phyloP scores from a whole-genome alignment of 2,329 filamentous ascomycete species.

The Raffaelea deltoideospora region DNA sequence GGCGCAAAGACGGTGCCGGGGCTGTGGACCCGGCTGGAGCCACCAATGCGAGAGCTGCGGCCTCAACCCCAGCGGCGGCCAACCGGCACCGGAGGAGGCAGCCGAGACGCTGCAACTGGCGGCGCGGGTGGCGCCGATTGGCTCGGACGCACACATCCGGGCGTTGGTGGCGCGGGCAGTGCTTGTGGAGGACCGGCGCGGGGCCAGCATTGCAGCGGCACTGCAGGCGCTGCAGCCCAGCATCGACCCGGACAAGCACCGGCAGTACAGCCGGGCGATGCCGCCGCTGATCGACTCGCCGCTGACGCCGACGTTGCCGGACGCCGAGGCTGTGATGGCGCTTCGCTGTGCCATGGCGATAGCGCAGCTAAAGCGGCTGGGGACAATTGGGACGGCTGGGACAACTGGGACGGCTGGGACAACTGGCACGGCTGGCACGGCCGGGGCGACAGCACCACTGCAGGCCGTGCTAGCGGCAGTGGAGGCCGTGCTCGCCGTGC shows the following conservation, averaged over 20 bases:
- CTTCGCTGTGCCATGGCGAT: slow-evolving; percentile 46
- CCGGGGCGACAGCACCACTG: slow-evolving; percentile 18
- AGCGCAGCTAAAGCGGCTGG: slow-evolving; percentile 38
- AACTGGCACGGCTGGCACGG: too few species aligned
- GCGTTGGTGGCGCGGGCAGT: slow-evolving; percentile 45
- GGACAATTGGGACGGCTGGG: slow-evolving; percentile 4
- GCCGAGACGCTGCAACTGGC: slow-evolving; percentile 52
- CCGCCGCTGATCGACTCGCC: slow-evolving; percentile 31
- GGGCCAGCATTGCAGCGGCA: slow-evolving; percentile 39
- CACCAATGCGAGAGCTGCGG: too few species aligned
- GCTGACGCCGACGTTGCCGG: slow-evolving; percentile 21
- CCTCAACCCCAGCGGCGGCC: too few species aligned
- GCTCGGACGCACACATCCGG: slow-evolving; percentile 53
- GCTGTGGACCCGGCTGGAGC: too few species aligned
- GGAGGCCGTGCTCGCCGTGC: slow-evolving; percentile 29
- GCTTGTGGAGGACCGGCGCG: slow-evolving; percentile 36
- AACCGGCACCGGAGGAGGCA: too few species aligned
- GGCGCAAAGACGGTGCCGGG: too few species aligned
- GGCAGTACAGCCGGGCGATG: slow-evolving; percentile 14
- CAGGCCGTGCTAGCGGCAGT: slow-evolving; percentile 31
- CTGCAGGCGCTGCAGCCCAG: slow-evolving; percentile 33
- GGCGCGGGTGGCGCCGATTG: slow-evolving; percentile 58
- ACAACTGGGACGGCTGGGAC: neutral
- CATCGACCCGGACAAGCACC: slow-evolving; percentile 19
- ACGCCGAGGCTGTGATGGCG: slow-evolving; percentile 39